phyloP scores from a whole-genome alignment of 306 rosid species.

The Begonia masoniana region DNA sequence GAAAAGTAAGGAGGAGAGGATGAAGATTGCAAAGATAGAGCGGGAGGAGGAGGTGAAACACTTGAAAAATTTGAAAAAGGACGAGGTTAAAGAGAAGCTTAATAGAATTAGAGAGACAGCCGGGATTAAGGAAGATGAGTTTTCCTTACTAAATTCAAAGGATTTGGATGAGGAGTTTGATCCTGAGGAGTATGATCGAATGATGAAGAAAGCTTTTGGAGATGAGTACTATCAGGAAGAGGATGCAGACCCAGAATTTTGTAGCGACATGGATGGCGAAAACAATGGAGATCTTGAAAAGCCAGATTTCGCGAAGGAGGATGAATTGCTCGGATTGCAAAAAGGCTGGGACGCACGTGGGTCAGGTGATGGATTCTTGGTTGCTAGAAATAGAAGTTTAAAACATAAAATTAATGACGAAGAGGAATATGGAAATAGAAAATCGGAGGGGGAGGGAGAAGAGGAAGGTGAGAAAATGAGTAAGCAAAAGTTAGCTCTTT shows the following conservation, averaged over 20 bases:
- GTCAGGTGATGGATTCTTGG: conserved; percentile 48
- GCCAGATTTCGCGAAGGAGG: conserved; percentile 79
- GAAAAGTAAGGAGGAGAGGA: conserved; percentile 79
- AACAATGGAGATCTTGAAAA: conserved; percentile 42
- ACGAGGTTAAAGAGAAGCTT: conserved; percentile 66
- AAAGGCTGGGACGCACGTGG: conserved; percentile 50
- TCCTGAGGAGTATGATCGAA: conserved; percentile 70
- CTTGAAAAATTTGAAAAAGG: conserved; percentile 81
- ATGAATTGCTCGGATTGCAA: conserved; percentile 72
- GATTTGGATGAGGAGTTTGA: conserved; percentile 79
- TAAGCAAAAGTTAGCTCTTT: conserved; percentile 58
- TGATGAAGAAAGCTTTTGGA: conserved; percentile 70
- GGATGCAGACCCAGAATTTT: conserved; percentile 43
- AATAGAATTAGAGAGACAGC: conserved; percentile 57
- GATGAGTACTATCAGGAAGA: conserved; percentile 53
- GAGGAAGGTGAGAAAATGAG: conserved; percentile 40
- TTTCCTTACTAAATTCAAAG: conserved; percentile 30
- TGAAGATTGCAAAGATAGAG: conserved; percentile 63
- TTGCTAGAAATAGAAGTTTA: conserved; percentile 49
- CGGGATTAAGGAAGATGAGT: conserved; percentile 50
- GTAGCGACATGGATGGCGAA: conserved; percentile 28
- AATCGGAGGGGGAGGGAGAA: conserved; percentile 8
- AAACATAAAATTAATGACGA: conserved; percentile 31
- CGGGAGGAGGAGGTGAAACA: conserved; percentile 87
- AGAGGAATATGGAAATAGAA: conserved; percentile 12